Conservation (phyloP, 2,329 filamentous ascomycete species). For the Phaeosphaeria sp. region DNA sequence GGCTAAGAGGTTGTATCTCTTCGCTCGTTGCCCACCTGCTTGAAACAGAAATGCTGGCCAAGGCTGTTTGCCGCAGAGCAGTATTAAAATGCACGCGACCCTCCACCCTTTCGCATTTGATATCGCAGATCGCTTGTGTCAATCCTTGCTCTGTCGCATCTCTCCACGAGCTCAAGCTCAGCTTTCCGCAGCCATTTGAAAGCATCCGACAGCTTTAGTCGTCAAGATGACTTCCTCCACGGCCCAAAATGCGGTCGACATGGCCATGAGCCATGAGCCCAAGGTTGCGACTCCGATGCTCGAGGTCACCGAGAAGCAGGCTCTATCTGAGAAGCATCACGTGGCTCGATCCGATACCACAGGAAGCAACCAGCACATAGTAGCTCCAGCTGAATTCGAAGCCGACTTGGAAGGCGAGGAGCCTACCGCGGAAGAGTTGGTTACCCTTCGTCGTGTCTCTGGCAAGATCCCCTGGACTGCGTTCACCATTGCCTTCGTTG, state of each 20-base stretch:
- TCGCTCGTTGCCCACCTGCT: constrained; percentile 36
- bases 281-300: constrained; percentile 39
- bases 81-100: constrained; percentile 6
- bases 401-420: constrained; percentile 45
- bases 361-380: constrained; percentile 18
- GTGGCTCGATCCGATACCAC: constrained; percentile 28
- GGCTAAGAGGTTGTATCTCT: constrained; percentile 35
- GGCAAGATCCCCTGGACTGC: constrained; percentile 70
- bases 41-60: constrained; percentile 34
- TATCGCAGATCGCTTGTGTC: not conserved
- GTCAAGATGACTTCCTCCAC: constrained; percentile 39
- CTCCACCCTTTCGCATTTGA: not conserved
- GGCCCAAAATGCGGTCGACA: constrained; percentile 41
- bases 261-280: constrained; percentile 47
- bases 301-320: constrained; percentile 43
- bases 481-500: constrained; percentile 75
- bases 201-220: not conserved
- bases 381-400: constrained; percentile 37
- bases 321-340: constrained; percentile 40
- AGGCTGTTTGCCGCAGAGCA: constrained; percentile 19
- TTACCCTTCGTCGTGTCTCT: constrained; percentile 68
- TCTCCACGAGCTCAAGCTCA: not conserved
- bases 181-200: not conserved
- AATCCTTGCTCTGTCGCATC: not conserved
- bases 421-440: constrained; percentile 68